phyloP scores from a whole-genome alignment of 148 eudicot species.

The Beta vulgaris region DNA sequence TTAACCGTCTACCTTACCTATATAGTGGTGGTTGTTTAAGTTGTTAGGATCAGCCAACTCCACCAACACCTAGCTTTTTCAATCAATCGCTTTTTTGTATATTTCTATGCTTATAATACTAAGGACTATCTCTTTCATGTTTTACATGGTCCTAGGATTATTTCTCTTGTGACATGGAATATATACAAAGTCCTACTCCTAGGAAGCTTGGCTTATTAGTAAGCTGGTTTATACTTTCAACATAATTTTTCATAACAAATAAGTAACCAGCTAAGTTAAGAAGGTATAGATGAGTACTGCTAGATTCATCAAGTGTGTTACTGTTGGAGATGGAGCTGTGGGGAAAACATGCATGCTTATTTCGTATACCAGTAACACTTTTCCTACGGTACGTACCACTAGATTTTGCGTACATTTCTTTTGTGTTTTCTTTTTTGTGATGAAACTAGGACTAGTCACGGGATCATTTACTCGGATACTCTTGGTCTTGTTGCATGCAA shows the following conservation, averaged over 20 bases:
- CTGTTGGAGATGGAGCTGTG: conserved; percentile 38
- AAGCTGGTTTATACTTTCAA: neutral
- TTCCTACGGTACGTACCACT: conserved; percentile 25
- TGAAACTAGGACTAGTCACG: too few relatives aligned
- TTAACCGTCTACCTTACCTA: neutral
- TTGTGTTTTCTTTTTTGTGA: neutral
- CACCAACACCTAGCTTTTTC: conserved; percentile 11
- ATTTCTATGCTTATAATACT: neutral
- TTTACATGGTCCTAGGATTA: conserved; percentile 19
- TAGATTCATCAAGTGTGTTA: conserved; percentile 35
- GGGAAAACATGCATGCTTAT: conserved; percentile 38
- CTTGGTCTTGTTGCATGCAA: too few relatives aligned
- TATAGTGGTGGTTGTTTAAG: conserved; percentile 32
- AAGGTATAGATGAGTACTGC: conserved; percentile 22
- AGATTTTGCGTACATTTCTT: neutral
- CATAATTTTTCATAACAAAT: too few relatives aligned
- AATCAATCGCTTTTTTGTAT: neutral
- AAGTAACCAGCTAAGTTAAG: neutral
- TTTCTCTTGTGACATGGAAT: conserved; percentile 10
- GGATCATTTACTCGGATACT: too few relatives aligned
- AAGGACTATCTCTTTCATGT: neutral
- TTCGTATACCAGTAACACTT: conserved; percentile 34
- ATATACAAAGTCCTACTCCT: neutral
- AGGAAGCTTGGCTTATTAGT: neutral
- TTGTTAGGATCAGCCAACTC: conserved; percentile 29